phyloP scores from a whole-genome alignment of 179 eudicot genomes.

The Sideroxylon spinosum region DNA sequence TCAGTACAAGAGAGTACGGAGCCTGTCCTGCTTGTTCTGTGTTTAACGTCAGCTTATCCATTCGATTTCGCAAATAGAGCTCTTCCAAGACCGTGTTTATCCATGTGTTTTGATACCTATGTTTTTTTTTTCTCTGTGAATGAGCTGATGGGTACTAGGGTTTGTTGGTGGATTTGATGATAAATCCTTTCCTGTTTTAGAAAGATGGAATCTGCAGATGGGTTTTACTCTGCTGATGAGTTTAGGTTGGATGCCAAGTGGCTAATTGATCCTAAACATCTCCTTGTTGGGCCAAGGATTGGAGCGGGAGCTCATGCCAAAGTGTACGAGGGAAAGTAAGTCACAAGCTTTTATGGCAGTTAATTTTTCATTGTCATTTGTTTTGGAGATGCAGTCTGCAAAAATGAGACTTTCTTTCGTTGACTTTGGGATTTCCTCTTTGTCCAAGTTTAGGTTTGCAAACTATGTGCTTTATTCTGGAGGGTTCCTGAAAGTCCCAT shows the following conservation, averaged over 20 bases:
- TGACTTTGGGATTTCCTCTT: not conserved
- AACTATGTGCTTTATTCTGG: conserved; percentile 5
- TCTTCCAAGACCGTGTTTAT: conserved; percentile 8
- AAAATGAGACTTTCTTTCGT: not conserved
- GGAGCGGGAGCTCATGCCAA: conserved; percentile 99
- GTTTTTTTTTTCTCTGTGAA: not conserved
- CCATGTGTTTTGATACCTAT: conserved; percentile 13
- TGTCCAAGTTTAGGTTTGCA: not conserved
- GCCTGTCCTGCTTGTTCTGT: conserved; percentile 23
- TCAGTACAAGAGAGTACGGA: conserved; percentile 27
- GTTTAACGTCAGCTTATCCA: conserved; percentile 19
- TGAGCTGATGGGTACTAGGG: conserved; percentile 11
- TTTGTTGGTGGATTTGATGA: conserved; percentile 7
- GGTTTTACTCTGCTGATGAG: conserved; percentile 60
- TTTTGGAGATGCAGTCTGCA: conserved; percentile 8
- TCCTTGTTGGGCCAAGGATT: conserved; percentile 92
- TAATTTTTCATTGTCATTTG: conserved; percentile 1
- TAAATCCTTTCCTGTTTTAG: not conserved
- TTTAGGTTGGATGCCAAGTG: conserved; percentile 77
- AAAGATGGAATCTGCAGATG: conserved; percentile 67
- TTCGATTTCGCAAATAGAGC: not conserved
- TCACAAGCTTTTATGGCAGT: conserved; percentile 9
- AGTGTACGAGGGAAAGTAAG: conserved; percentile 98
- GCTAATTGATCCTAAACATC: conserved; percentile 88
- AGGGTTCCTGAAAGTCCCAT: not conserved